These are phyloP conservation scores for Rhododendron simsii DNA, from an alignment of 148 eudicot genomes.

Conservation along the genomic window DNA sequence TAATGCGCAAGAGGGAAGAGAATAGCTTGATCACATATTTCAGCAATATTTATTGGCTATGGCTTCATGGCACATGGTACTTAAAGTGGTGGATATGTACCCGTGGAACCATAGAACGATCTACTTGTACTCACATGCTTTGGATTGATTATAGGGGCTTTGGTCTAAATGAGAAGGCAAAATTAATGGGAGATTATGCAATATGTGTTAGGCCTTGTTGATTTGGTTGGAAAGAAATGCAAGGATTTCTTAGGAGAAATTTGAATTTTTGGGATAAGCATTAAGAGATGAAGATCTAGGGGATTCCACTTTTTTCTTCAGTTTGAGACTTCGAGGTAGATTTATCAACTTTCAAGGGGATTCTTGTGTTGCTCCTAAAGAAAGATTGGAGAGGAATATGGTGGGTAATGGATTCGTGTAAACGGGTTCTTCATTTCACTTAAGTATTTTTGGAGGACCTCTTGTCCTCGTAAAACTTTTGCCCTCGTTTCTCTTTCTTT, in stretches of 20 bases:
- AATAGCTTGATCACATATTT: neutral
- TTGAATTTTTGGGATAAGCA: neutral
- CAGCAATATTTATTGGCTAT: neutral
- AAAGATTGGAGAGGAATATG: neutral
- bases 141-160: neutral
- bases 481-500: neutral
- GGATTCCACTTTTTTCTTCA: neutral
- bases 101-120: neutral
- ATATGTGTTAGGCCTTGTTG: neutral
- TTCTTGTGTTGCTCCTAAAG: neutral
- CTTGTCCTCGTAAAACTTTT: neutral
- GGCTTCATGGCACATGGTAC: neutral
- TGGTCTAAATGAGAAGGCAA: neutral
- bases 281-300: neutral
- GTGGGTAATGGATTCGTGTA: neutral
- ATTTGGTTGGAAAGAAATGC: neutral
- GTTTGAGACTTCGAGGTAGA: neutral
- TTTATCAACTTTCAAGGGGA: neutral
- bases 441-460: neutral
- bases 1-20: neutral
- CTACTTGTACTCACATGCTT: neutral
- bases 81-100: neutral
- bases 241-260: neutral
- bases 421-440: neutral
- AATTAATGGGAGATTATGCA: neutral